These are phyloP conservation scores for Entoloma clypeatum DNA, from an alignment of 1,284 basidiomycete genomes.

Conservation along the genomic window DNA sequence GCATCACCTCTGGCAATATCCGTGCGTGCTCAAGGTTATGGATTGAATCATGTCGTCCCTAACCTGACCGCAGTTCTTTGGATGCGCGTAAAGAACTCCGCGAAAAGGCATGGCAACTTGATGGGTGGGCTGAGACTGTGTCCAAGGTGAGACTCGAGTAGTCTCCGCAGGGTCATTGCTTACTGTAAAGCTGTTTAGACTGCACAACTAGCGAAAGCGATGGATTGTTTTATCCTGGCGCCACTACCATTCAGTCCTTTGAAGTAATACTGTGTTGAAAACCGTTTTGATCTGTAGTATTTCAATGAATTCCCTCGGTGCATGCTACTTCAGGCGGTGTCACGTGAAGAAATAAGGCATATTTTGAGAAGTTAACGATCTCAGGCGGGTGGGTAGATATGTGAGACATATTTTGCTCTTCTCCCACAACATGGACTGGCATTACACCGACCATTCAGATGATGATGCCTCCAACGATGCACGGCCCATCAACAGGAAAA, in stretches of 20 bases:
- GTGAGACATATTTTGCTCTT: constrained; percentile 14
- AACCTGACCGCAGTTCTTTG: constrained; percentile 51
- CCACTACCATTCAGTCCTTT: constrained; percentile 79
- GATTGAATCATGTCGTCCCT: constrained; percentile 4
- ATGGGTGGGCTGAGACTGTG: constrained; percentile 93
- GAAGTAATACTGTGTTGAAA: constrained; percentile 43
- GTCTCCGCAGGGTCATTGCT: too few species aligned
- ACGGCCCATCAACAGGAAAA: constrained; percentile 44
- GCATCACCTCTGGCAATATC: constrained; percentile 93
- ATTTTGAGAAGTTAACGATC: too few species aligned
- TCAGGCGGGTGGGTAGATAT: too few species aligned
- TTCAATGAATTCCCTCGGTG: neutral
- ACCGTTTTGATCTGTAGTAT: constrained; percentile 6
- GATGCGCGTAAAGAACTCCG: constrained; percentile 78
- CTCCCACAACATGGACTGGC: constrained; percentile 42
- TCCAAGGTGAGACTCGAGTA: constrained; percentile 63
- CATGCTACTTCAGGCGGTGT: constrained; percentile 13
- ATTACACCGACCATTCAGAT: constrained; percentile 56
- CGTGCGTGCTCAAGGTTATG: constrained; percentile 46
- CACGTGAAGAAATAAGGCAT: constrained; percentile 17
- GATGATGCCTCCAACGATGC: constrained; percentile 44
- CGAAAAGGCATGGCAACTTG: constrained; percentile 88
- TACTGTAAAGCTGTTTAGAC: constrained; percentile 68
- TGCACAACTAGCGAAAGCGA: constrained; percentile 67
- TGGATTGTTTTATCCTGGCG: constrained; percentile 75